Evolutionary conservation across 257 asterid genomes (phyloP).

Genomic region (Forsythia suspensa): DNA sequence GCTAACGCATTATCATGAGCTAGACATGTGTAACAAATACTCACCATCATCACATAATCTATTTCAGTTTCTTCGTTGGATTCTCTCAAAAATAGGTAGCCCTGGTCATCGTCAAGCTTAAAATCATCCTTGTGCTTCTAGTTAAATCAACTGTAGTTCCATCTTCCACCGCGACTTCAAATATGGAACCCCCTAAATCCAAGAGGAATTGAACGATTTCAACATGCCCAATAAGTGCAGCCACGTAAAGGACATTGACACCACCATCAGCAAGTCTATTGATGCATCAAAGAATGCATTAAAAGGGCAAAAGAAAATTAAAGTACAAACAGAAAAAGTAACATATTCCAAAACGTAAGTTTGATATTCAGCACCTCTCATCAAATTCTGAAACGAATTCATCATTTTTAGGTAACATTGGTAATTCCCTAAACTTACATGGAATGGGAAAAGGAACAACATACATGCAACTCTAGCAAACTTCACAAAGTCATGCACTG

Average conservation of each 20-base stretch:
- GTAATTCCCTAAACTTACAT: too few species aligned
- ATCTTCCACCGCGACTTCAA: too few species aligned
- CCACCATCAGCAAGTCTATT: constrained; percentile 88
- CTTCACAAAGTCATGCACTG: too few species aligned
- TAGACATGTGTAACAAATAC: constrained; percentile 17
- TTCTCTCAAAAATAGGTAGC: constrained; percentile 57
- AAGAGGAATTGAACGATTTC: constrained; percentile 71
- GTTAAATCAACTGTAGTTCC: constrained; percentile 6
- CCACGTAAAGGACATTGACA: constrained; percentile 82
- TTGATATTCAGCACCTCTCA: constrained; percentile 39
- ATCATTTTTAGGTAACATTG: constrained; percentile 17
- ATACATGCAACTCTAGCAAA: too few species aligned
- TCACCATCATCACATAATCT: constrained; percentile 74
- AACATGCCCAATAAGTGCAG: constrained; percentile 77
- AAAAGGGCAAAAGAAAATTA: not conserved
- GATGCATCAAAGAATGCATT: constrained; percentile 67
- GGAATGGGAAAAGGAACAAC: too few species aligned
- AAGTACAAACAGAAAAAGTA: not conserved
- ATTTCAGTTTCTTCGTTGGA: constrained; percentile 83
- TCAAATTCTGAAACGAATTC: constrained; percentile 55
- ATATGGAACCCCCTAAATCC: too few species aligned
- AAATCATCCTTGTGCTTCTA: constrained; percentile 39
- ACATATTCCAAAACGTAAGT: constrained; percentile 3
- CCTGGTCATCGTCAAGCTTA: constrained; percentile 77
- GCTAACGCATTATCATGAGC: not conserved